These are phyloP conservation scores for Colletotrichum chlorophyti DNA, from an alignment of 2,329 filamentous ascomycete genomes.

Conservation along the genomic window DNA sequence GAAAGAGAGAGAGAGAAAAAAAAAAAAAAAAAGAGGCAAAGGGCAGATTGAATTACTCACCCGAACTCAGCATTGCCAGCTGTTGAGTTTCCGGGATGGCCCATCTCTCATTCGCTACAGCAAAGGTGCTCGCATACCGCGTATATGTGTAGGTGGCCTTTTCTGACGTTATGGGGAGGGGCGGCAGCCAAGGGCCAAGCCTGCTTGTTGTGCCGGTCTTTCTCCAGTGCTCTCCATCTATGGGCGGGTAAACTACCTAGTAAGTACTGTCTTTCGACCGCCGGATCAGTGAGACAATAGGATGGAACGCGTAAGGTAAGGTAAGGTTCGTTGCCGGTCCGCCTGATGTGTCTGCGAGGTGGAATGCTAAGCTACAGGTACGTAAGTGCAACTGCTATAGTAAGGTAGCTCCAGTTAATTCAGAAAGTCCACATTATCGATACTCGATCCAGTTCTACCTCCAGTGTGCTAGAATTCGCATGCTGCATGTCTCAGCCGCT, in stretches of 20 bases:
- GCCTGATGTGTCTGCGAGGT: too few relatives aligned
- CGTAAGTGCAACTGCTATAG: too few relatives aligned
- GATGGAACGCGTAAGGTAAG: too few relatives aligned
- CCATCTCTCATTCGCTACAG: background rate
- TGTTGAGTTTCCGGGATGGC: background rate
- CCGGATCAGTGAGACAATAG: too few relatives aligned
- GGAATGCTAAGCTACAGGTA: too few relatives aligned
- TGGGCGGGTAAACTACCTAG: constrained; percentile 7
- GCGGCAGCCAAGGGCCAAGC: constrained; percentile 12
- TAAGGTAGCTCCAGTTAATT: constrained; percentile 4
- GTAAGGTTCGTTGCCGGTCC: background rate
- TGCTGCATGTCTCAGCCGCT: constrained; percentile 13
- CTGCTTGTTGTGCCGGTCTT: constrained; percentile 6
- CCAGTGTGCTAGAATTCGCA: too few relatives aligned
- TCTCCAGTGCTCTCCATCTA: too few relatives aligned
- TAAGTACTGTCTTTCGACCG: too few relatives aligned
- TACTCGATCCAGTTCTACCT: too few relatives aligned
- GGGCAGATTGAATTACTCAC: too few relatives aligned
- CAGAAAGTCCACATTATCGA: constrained; percentile 27
- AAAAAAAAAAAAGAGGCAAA: too few relatives aligned
- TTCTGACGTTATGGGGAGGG: constrained; percentile 11
- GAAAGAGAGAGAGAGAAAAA: too few relatives aligned
- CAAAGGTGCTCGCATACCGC: background rate
- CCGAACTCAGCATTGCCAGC: background rate
- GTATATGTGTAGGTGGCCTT: constrained; percentile 22